These are phyloP conservation scores for Theobroma cacao DNA, from an alignment of 345 rosid genomes.

Conservation along the genomic window DNA sequence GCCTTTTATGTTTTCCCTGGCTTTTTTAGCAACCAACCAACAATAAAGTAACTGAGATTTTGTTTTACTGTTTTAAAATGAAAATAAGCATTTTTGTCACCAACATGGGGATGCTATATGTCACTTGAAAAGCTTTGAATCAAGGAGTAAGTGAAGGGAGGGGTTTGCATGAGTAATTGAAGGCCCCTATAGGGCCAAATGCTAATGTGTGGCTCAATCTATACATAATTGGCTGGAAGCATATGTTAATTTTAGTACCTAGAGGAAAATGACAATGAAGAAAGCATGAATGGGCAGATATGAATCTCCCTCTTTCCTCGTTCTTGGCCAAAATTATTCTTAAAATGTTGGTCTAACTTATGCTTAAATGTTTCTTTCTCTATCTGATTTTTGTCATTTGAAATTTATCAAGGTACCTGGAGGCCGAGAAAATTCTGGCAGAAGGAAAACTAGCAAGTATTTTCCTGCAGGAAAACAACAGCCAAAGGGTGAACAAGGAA, in stretches of 20 bases:
- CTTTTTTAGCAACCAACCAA: not conserved
- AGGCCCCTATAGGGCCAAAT: not conserved
- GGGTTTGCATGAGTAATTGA: not conserved
- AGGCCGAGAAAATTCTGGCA: conserved; percentile 47
- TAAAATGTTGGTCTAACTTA: not conserved
- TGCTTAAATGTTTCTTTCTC: not conserved
- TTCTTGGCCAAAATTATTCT: not conserved
- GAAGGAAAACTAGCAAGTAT: conserved; percentile 95
- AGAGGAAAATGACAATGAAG: not conserved
- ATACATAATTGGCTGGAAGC: not conserved
- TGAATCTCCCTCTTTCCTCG: not conserved
- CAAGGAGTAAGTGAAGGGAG: not conserved
- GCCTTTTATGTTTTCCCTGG: not conserved
- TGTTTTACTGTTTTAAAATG: not conserved
- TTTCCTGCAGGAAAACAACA: conserved; percentile 65
- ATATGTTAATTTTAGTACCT: not conserved
- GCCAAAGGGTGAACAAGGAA: conserved; percentile 55
- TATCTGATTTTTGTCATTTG: not conserved
- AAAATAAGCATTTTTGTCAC: not conserved
- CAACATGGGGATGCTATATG: not conserved
- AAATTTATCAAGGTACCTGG: conserved; percentile 33
- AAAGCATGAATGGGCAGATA: not conserved
- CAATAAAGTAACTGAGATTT: not conserved
- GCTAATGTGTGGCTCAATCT: not conserved
- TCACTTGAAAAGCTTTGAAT: not conserved